Evolutionary conservation across 148 eudicot species (phyloP).

Genomic region (Dysphania ambrosioides): DNA sequence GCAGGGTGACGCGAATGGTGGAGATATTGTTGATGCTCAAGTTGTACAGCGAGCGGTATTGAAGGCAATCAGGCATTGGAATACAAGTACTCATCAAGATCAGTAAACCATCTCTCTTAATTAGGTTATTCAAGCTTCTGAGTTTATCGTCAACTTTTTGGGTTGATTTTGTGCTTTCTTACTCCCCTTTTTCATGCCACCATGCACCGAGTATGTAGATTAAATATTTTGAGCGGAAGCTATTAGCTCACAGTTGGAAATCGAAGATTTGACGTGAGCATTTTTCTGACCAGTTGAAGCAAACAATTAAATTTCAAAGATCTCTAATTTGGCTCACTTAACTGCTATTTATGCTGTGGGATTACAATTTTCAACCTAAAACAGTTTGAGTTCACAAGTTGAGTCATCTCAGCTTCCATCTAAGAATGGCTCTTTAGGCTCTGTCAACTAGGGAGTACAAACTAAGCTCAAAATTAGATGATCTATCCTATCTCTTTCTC

Average conservation of each 20-base stretch:
- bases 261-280: conserved; percentile 35
- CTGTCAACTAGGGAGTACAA: too few species aligned
- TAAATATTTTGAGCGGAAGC: conserved; percentile 10
- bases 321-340: background rate
- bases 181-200: conserved; percentile 10
- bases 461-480: too few species aligned
- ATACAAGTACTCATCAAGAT: conserved; percentile 32
- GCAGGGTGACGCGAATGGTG: conserved; percentile 54
- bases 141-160: background rate
- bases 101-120: conserved; percentile 22
- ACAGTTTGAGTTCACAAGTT: background rate
- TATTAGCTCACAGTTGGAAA: conserved; percentile 31
- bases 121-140: conserved; percentile 10
- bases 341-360: too few species aligned
- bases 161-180: conserved; percentile 7
- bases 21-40: conserved; percentile 49
- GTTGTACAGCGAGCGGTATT: conserved; percentile 56
- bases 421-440: background rate
- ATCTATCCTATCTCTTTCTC: too few species aligned
- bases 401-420: too few species aligned
- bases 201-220: conserved; percentile 18
- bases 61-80: conserved; percentile 68
- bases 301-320: background rate
- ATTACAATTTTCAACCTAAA: background rate
- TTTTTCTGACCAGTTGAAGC: background rate